These are phyloP conservation scores for Lepidium aucheri DNA, from an alignment of 345 rosid species.

Conservation along the genomic window DNA sequence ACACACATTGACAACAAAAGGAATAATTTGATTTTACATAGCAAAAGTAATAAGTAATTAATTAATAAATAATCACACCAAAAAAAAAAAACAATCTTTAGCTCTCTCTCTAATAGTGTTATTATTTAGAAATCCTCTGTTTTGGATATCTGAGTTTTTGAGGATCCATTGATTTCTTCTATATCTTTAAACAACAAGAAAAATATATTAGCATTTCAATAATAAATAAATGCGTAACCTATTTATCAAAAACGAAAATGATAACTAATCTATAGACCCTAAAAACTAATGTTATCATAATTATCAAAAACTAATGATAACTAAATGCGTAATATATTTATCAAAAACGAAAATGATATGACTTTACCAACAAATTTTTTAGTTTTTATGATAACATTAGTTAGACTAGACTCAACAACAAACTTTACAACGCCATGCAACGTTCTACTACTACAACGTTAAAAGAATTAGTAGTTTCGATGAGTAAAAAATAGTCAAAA, in stretches of 20 bases:
- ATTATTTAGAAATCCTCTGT: background rate
- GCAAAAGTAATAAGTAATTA: background rate
- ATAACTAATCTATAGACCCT: too few relatives aligned
- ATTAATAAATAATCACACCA: background rate
- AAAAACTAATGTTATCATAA: too few relatives aligned
- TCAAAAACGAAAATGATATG: background rate
- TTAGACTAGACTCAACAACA: too few relatives aligned
- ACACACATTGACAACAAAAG: too few relatives aligned
- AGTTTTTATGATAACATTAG: too few relatives aligned
- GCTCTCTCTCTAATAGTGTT: background rate
- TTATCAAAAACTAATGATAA: too few relatives aligned
- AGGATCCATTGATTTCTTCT: background rate
- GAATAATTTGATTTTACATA: too few relatives aligned
- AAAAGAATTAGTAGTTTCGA: too few relatives aligned
- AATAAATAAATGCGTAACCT: background rate
- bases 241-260: background rate
- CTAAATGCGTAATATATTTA: background rate
- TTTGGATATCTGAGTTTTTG: background rate
- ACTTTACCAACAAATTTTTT: too few relatives aligned
- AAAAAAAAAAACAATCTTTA: background rate
- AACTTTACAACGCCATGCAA: too few relatives aligned
- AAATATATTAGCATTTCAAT: background rate
- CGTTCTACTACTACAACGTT: too few relatives aligned
- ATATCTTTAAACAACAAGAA: background rate
- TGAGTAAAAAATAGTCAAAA: too few relatives aligned